Percentiles rank a stretch among this genome's conserved stretches.
These are phyloP conservation scores for Ceratopteris richardii DNA, from an alignment of 75 land plant genomes.

Conservation along the genomic window DNA sequence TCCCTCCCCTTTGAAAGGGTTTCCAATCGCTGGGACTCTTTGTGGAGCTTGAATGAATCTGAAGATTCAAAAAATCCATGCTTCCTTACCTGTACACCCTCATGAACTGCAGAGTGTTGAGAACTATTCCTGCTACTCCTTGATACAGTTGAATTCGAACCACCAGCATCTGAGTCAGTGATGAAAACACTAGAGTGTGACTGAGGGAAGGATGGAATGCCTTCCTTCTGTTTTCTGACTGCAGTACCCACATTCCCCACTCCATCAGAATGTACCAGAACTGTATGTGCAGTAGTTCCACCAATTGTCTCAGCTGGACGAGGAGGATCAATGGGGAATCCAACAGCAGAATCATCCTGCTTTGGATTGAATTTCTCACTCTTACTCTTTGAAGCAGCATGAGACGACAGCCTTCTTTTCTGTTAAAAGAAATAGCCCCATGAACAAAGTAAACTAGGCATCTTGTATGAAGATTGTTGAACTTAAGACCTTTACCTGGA, in stretches of 20 bases:
- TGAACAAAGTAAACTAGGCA: too few species aligned
- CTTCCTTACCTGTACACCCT: too few species aligned
- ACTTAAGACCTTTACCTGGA: conserved; percentile 50
- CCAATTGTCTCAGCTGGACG: conserved; percentile 17
- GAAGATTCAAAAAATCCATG: not conserved
- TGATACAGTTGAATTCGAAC: not conserved
- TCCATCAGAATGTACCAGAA: not conserved
- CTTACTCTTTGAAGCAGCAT: conserved; percentile 42
- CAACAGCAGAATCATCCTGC: conserved; percentile 66
- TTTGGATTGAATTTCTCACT: conserved; percentile 69
- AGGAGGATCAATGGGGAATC: conserved; percentile 79
- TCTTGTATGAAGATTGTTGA: too few species aligned
- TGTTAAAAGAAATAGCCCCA: conserved; percentile 22
- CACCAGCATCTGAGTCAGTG: conserved; percentile 13
- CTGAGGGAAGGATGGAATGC: conserved; percentile 7
- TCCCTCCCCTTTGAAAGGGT: not conserved
- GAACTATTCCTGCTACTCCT: too few species aligned
- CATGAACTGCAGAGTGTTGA: too few species aligned
- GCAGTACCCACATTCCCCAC: not conserved
- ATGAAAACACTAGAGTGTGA: conserved; percentile 15
- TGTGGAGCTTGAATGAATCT: not conserved
- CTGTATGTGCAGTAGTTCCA: not conserved
- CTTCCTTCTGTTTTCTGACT: conserved; percentile 18
- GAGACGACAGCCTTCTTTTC: conserved; percentile 47
- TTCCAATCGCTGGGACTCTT: not conserved